Conservation (phyloP, 306 rosid genomes). For the Cicer cuneatum region DNA sequence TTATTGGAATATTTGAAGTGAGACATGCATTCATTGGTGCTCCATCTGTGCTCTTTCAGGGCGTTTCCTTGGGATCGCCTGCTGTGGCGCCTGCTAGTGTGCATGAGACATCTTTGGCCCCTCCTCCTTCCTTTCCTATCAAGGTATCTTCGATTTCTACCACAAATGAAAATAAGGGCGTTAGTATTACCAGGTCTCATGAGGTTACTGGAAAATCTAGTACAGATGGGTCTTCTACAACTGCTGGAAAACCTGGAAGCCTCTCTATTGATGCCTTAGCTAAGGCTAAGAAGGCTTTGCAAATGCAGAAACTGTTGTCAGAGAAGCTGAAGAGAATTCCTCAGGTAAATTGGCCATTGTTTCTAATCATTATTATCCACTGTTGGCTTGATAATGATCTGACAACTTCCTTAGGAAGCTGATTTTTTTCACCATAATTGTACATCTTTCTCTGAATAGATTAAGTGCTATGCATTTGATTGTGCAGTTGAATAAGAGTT, state of each 20-base stretch:
- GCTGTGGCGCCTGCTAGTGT: slow-evolving; percentile 60
- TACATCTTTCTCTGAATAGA: slow-evolving; percentile 37
- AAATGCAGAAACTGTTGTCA: slow-evolving; percentile 74
- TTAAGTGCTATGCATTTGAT: slow-evolving; percentile 45
- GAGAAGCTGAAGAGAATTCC: slow-evolving; percentile 82
- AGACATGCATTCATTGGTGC: slow-evolving; percentile 44
- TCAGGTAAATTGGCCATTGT: slow-evolving; percentile 55
- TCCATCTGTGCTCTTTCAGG: slow-evolving; percentile 57
- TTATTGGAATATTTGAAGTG: slow-evolving; percentile 27
- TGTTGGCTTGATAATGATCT: slow-evolving; percentile 11
- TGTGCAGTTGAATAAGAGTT: slow-evolving; percentile 70
- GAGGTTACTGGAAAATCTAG: slow-evolving; percentile 99
- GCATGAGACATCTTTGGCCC: slow-evolving; percentile 64
- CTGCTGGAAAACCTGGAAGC: slow-evolving; percentile 90
- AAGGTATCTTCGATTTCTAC: slow-evolving; percentile 99
- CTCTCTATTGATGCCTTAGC: slow-evolving; percentile 82
- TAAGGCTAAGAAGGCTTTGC: slow-evolving; percentile 86
- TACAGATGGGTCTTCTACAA: slow-evolving; percentile 99
- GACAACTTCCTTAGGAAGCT: not conserved
- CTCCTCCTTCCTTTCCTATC: slow-evolving; percentile 67
- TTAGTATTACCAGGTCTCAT: slow-evolving; percentile 99
- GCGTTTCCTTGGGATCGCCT: slow-evolving; percentile 58
- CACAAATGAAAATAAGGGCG: slow-evolving; percentile 99
- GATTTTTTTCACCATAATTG: slow-evolving; percentile 8
- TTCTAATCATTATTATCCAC: slow-evolving; percentile 17